Percentiles rank a stretch among this genome's conserved stretches.
phyloP scores from a whole-genome alignment of 2,329 filamentous ascomycete genomes.

The Emericellopsis cladophorae region DNA sequence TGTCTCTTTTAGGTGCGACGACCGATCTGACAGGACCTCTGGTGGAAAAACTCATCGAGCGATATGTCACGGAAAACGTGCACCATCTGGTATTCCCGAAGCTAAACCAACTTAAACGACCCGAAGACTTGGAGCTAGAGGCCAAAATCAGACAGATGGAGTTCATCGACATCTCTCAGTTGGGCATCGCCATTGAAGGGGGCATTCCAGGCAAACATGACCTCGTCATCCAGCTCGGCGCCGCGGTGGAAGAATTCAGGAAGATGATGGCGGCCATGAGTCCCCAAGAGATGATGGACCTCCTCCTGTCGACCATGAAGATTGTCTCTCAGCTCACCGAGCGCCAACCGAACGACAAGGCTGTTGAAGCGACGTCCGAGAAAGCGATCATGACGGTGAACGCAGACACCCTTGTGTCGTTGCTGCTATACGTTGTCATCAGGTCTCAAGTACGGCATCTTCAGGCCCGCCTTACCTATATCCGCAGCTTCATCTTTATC shows the following conservation, averaged over 20 bases:
- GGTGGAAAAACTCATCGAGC: conserved; percentile 88
- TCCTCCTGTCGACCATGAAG: conserved; percentile 71
- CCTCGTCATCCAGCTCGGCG: conserved; percentile 61
- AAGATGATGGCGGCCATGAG: conserved; percentile 68
- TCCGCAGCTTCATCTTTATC: conserved; percentile 94
- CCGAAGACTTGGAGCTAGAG: conserved; percentile 80
- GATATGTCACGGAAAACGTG: conserved; percentile 86
- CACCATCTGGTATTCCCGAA: conserved; percentile 82
- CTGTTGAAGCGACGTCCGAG: conserved; percentile 26
- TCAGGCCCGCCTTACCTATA: conserved; percentile 82
- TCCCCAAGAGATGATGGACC: conserved; percentile 80
- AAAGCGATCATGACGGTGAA: conserved; percentile 52
- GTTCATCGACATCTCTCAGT: conserved; percentile 84
- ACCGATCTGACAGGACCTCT: conserved; percentile 87
- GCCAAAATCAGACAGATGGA: conserved; percentile 87
- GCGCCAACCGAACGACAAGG: conserved; percentile 25
- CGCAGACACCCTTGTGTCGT: conserved; percentile 83
- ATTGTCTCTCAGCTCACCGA: conserved; percentile 59
- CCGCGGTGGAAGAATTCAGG: conserved; percentile 78
- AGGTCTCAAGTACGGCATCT: conserved; percentile 78
- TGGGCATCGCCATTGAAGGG: conserved; percentile 77
- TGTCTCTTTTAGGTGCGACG: conserved; percentile 81
- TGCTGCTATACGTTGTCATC: conserved; percentile 86
- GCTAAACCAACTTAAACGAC: conserved; percentile 62
- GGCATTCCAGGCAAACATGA: conserved; percentile 70